Base-by-base conservation (phyloP, 441 rosid species). In the Populus hybrid region DNA sequence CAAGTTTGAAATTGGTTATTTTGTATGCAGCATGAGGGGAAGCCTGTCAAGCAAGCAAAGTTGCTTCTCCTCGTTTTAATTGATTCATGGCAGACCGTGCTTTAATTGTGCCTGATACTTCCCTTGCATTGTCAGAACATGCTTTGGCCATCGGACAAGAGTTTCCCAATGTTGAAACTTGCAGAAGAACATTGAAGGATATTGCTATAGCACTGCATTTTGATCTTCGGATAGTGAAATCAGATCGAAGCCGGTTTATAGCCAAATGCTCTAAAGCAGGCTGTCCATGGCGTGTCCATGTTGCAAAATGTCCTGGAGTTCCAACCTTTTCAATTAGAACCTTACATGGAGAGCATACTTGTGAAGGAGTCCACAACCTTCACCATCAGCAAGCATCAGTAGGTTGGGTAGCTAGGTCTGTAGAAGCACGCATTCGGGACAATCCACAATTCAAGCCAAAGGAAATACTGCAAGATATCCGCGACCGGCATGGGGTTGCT, bases 341-440 rank as follows among this genome's bases (percentile, higher is more conserved):
- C 74, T 88, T 95, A 76, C 94, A 95, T 4, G 89, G 86, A 34
- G 97, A 91, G 79, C 99, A 95, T 81, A 91, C 98, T 3, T 95
- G 99, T 76, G 99, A 95, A 85, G 99, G 99, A 61, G 96, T 92
- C 42, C 91, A 76, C 64, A 87, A 91, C 82, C 96, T 89, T 65
- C 99, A 92, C 82, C 99, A 95, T 77, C 99, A 95, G 82, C 99
- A 95, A 85, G 99, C 98, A 24, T 95, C 99, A 0, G 99, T 93
- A 73, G 99, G 98, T 65, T 95, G 99, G 99, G 99, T 95, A n/a
- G 99, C 99, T 68, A 90, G 99, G 79, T 95, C 99, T 3, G 96
- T 95, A 26, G 99, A 95, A 84, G 88, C 92, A 35, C 92, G 96
- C 14, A 85, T 95, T 79, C 91, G 97, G 64, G 97, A 93, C 79